phyloP scores from a whole-genome alignment of 1,284 basidiomycete genomes.

The Hymenochaete sp. region DNA sequence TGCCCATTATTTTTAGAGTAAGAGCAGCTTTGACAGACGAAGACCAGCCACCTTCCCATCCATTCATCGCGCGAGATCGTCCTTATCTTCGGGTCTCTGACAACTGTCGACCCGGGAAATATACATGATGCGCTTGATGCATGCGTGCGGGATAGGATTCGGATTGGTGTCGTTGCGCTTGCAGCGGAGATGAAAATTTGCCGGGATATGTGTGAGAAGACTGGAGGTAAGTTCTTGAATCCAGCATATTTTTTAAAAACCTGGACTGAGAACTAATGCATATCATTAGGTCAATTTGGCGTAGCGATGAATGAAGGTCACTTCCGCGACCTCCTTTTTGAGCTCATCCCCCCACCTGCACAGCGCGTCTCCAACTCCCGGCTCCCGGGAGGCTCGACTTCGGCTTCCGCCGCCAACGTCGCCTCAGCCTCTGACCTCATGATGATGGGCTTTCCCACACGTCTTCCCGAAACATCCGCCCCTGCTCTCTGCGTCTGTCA shows the following conservation, averaged over 20 bases:
- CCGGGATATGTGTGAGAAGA: slow-evolving; percentile 81
- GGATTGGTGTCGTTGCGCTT: slow-evolving; percentile 87
- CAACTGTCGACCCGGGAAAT: slow-evolving; percentile 94
- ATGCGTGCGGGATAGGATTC: slow-evolving; percentile 76
- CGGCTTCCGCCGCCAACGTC: slow-evolving; percentile 24
- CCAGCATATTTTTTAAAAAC: background rate
- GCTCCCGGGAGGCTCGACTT: slow-evolving; percentile 27
- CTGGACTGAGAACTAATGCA: slow-evolving; percentile 16
- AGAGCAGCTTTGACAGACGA: background rate
- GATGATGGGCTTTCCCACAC: slow-evolving; percentile 98
- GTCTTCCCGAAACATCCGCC: slow-evolving; percentile 75
- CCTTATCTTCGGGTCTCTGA: slow-evolving; percentile 89
- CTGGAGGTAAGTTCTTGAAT: slow-evolving; percentile 59
- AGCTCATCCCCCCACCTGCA: slow-evolving; percentile 91
- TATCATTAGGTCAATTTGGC: slow-evolving; percentile 73
- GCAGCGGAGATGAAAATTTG: slow-evolving; percentile 98
- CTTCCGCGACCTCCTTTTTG: slow-evolving; percentile 91
- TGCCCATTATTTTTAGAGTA: slow-evolving; percentile 6
- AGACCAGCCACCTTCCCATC: slow-evolving; percentile 80
- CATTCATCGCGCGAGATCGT: slow-evolving; percentile 94
- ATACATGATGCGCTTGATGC: slow-evolving; percentile 86
- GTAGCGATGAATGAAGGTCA: slow-evolving; percentile 97
- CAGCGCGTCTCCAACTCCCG: slow-evolving; percentile 54
- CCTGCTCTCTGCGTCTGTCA: slow-evolving; percentile 91
- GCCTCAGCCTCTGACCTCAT: slow-evolving; percentile 83